Evolutionary conservation across 208 protist species (phyloP), one percentile per base, ranked within the genome.

Genomic region (Wallacemonas sp.): DNA sequence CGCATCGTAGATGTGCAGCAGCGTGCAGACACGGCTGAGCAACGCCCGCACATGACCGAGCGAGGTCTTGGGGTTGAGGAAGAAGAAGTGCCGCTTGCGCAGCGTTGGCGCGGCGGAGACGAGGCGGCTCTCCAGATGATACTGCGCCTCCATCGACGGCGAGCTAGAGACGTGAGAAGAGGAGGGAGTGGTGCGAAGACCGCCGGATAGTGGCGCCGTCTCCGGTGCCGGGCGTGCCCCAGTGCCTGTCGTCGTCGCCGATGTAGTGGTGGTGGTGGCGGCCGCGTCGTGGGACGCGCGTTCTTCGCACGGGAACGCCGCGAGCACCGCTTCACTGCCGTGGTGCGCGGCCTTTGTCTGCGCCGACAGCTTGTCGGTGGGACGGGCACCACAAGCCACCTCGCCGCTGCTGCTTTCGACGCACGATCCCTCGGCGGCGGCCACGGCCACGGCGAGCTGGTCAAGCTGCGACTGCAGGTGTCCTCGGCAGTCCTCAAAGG

Each of bases 1-100:
- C 17, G 19, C 15, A 39, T 69, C 38, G 44, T 60, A 63, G 38
- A 60, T 62, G 27, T 57, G 50, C 12, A 69, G 42, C 41, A 69
- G 37, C 13, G 36, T 50, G 34, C 64, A 69, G 37, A 62, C 54
- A 38, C 59, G 50, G 19, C 34, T 17, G 15, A 69, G 64, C 34
- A 69, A 42, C 0, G 64, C 24, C 4, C 64, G 64, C 26, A 54
- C 53, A 32, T 37, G 37, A 3, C 27, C 41, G 34, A 57, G 50
- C 2, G 36, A 46, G 4, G 46, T 54, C n/a, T 41, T 42, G 2
- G 64, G 53, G 53, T 69, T 58, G 12, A 39, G 9, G 37, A 63
- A 69, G 54, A 63, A 69, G 30, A 69, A 69, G 50, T 42, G 50
- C 12, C 53, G 36, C 38, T 69, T 69, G 26, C 58, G 58, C 41